Conservation (phyloP, 2,329 filamentous ascomycete species). For the Verticillium zaregamsianum region DNA sequence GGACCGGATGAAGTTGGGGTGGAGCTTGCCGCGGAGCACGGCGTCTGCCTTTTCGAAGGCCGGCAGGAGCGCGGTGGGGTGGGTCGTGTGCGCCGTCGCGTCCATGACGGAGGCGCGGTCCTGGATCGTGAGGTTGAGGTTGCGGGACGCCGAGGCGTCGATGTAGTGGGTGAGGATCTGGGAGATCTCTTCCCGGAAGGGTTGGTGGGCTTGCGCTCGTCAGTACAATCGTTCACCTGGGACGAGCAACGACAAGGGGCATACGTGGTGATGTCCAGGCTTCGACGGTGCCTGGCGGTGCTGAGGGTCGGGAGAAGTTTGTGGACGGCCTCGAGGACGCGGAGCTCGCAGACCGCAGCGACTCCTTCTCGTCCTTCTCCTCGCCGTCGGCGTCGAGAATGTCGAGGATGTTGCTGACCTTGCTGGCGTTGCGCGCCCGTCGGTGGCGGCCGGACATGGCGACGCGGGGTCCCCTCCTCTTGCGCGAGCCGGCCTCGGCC, state of each 20-base stretch:
- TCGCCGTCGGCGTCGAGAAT: constrained; percentile 13
- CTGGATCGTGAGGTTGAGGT: constrained; percentile 30
- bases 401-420: constrained; percentile 13
- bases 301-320: neutral
- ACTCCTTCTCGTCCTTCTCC: constrained; percentile 2
- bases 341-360: neutral
- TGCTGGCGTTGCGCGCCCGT: constrained; percentile 10
- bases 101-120: constrained; percentile 34
- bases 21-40: constrained; percentile 28
- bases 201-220: constrained; percentile 20
- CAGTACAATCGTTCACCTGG: neutral
- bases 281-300: neutral
- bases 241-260: neutral
- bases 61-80: constrained; percentile 37
- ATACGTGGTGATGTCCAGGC: neutral
- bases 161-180: constrained; percentile 35
- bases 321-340: neutral
- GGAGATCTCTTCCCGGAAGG: constrained; percentile 34
- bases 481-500: neutral
- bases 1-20: constrained; percentile 35
- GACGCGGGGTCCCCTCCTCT: constrained; percentile 4
- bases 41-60: constrained; percentile 32
- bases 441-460: constrained; percentile 4
- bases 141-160: constrained; percentile 24
- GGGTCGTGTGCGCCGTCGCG: constrained; percentile 36